These are phyloP conservation scores for Cordyceps pruinosa DNA, from an alignment of 2,329 filamentous ascomycete species.

Conservation along the genomic window DNA sequence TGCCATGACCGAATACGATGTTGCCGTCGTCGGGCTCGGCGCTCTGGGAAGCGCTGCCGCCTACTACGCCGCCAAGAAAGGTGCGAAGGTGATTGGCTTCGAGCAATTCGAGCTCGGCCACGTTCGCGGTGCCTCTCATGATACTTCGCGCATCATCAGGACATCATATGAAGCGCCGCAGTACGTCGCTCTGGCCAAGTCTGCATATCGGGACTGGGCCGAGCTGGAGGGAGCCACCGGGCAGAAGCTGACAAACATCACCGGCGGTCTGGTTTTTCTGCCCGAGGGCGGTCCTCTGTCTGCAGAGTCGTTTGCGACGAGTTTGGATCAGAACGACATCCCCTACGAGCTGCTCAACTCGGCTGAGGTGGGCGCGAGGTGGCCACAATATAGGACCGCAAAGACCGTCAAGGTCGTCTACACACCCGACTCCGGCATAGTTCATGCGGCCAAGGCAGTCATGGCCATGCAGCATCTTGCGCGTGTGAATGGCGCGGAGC, in stretches of 20 bases:
- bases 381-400: slow-evolving; percentile 18
- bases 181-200: slow-evolving; percentile 19
- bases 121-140: slow-evolving; percentile 20
- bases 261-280: slow-evolving; percentile 20
- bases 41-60: slow-evolving; percentile 16
- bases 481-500: slow-evolving; percentile 5
- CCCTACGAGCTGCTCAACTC: slow-evolving; percentile 18
- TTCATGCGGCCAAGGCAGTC: slow-evolving; percentile 14
- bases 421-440: slow-evolving; percentile 20
- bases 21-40: slow-evolving; percentile 14
- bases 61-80: slow-evolving; percentile 17
- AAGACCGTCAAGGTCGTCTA: slow-evolving; percentile 17
- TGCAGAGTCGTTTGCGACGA: neutral
- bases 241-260: slow-evolving; percentile 18
- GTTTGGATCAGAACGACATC: slow-evolving; percentile 11
- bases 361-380: slow-evolving; percentile 15
- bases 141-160: slow-evolving; percentile 21
- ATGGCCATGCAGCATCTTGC: slow-evolving; percentile 14
- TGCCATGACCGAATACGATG: slow-evolving; percentile 1
- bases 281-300: slow-evolving; percentile 11
- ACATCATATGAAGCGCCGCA: slow-evolving; percentile 19
- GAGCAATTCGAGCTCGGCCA: slow-evolving; percentile 22
- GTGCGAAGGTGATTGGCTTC: slow-evolving; percentile 19
- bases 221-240: slow-evolving; percentile 17
- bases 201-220: slow-evolving; percentile 21